These are phyloP conservation scores for Lepidopterella palustris DNA, from an alignment of 495 filamentous ascomycete genomes.

Conservation along the genomic window DNA sequence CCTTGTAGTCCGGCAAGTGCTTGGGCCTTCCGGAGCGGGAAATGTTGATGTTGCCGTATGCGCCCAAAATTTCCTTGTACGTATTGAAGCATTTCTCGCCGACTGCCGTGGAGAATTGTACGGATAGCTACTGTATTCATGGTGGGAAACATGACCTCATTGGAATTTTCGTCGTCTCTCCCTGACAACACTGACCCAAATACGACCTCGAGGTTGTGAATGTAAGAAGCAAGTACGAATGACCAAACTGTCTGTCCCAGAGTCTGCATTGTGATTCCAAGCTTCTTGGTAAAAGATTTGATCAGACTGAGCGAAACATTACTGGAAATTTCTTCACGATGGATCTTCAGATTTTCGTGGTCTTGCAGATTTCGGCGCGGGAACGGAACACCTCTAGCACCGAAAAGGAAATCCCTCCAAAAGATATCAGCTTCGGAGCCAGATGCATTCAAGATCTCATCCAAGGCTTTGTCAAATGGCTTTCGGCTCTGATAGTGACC, in stretches of 20 bases:
- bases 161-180: constrained; percentile 51
- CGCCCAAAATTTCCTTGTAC: constrained; percentile 48
- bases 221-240: constrained; percentile 50
- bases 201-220: constrained; percentile 53
- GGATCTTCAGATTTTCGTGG: constrained; percentile 12
- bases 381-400: constrained; percentile 37
- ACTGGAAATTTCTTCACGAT: constrained; percentile 47
- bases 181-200: constrained; percentile 70
- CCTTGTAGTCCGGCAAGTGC: constrained; percentile 34
- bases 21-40: constrained; percentile 58
- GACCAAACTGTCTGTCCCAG: constrained; percentile 62
- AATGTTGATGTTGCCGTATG: constrained; percentile 57
- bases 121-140: constrained; percentile 72
- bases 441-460: constrained; percentile 37
- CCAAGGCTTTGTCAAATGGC: constrained; percentile 44
- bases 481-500: constrained; percentile 38
- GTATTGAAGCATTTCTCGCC: constrained; percentile 54
- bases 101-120: constrained; percentile 55
- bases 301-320: constrained; percentile 32
- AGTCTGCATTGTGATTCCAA: constrained; percentile 57
- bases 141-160: constrained; percentile 62
- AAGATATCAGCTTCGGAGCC: constrained; percentile 45
- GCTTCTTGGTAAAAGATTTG: constrained; percentile 48
- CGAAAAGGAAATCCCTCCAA: constrained; percentile 55
- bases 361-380: constrained; percentile 9